These are phyloP conservation scores for Talaromyces sp. DNA, from an alignment of 2,329 filamentous ascomycete genomes.

Conservation along the genomic window DNA sequence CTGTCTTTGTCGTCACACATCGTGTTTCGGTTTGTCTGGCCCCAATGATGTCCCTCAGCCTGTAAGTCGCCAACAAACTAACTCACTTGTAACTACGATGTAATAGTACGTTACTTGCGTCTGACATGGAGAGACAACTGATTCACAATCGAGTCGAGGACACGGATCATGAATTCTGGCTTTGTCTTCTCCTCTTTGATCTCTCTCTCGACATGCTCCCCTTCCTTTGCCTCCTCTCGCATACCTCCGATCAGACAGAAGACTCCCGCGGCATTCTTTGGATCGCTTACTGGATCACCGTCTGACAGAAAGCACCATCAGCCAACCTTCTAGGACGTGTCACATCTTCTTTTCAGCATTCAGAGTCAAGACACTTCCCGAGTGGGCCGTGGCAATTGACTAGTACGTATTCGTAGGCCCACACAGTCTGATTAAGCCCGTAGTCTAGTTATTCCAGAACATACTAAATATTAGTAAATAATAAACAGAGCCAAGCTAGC, in stretches of 20 bases:
- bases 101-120: too few relatives aligned
- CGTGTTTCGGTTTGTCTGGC: neutral
- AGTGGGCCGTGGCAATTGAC: conserved; percentile 7
- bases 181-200: neutral
- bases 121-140: neutral
- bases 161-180: neutral
- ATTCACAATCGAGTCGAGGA: neutral
- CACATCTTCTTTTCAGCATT: neutral
- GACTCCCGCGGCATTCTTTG: neutral
- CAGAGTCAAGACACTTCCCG: neutral
- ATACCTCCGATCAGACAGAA: neutral
- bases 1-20: conserved; percentile 2
- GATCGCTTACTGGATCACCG: neutral
- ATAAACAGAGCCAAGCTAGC: neutral
- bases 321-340: neutral
- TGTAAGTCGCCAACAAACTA: neutral
- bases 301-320: neutral
- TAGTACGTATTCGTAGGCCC: neutral
- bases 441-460: conserved; percentile 8
- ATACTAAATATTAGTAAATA: neutral
- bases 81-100: neutral
- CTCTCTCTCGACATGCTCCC: neutral
- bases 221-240: neutral
- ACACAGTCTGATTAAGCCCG: conserved; percentile 2
- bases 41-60: neutral